Conservation (phyloP, 2,329 filamentous ascomycete genomes). For the Graphiopsis chlorocephala region DNA sequence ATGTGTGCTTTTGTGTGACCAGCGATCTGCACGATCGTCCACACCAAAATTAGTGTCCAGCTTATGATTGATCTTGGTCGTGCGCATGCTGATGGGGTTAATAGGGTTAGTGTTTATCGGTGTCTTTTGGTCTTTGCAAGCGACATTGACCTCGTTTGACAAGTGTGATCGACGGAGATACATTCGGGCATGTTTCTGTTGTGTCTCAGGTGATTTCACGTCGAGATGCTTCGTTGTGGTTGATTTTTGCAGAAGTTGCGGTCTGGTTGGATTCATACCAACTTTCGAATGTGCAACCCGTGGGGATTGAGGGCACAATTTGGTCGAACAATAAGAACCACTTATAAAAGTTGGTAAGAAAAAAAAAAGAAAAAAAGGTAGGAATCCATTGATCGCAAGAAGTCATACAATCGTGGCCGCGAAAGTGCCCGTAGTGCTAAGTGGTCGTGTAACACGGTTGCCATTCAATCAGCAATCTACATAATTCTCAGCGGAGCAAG, state of each 20-base stretch:
- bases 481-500: not conserved
- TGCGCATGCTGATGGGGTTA: not conserved
- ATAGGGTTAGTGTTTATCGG: not conserved
- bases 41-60: not conserved
- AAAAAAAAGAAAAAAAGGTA: not conserved
- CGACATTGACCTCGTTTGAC: not conserved
- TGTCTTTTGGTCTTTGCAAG: not conserved
- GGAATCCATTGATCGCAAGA: not conserved
- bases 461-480: not conserved
- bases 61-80: not conserved
- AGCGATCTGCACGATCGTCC: not conserved
- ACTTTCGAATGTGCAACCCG: not conserved
- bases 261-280: not conserved
- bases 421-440: not conserved
- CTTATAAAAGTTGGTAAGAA: too few species aligned
- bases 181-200: not conserved
- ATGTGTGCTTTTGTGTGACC: not conserved
- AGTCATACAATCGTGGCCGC: not conserved
- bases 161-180: not conserved
- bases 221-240: not conserved
- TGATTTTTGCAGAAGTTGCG: too few species aligned
- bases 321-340: not conserved
- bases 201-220: fast-evolving
- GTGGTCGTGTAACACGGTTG: not conserved
- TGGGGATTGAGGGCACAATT: not conserved